Conservation (phyloP, 208 protist genomes). For the Leishmania gerbilli region DNA sequence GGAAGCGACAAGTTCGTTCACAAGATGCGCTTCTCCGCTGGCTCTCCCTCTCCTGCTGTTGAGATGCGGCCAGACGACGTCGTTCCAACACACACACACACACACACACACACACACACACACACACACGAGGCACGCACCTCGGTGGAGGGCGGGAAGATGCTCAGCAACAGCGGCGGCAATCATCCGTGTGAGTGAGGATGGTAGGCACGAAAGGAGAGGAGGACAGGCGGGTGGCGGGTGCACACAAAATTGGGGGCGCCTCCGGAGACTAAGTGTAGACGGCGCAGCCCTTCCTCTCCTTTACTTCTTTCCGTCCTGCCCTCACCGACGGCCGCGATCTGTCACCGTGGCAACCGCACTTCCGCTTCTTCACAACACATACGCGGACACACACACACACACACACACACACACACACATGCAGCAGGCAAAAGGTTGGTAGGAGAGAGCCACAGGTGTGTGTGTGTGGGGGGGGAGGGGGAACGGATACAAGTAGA, state of each 20-base stretch:
- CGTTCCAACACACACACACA: neutral
- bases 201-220: neutral
- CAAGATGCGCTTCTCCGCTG: neutral
- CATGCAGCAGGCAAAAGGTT: neutral
- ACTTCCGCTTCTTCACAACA: neutral
- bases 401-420: neutral
- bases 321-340: neutral
- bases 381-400: neutral
- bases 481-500: neutral
- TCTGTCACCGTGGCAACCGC: neutral
- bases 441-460: neutral
- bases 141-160: neutral
- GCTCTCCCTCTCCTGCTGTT: neutral
- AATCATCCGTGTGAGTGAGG: neutral
- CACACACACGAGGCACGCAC: no score
- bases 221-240: neutral
- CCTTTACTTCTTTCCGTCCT: neutral
- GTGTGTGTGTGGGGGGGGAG: no score
- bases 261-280: neutral
- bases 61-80: neutral
- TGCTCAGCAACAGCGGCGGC: neutral
- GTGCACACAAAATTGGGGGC: neutral
- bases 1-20: no score
- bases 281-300: neutral
- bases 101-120: neutral